Evolutionary conservation across 139 green algal genomes (phyloP), one percentile per base, ranked within the genome.

Genomic region (Picochlorum sp.): DNA sequence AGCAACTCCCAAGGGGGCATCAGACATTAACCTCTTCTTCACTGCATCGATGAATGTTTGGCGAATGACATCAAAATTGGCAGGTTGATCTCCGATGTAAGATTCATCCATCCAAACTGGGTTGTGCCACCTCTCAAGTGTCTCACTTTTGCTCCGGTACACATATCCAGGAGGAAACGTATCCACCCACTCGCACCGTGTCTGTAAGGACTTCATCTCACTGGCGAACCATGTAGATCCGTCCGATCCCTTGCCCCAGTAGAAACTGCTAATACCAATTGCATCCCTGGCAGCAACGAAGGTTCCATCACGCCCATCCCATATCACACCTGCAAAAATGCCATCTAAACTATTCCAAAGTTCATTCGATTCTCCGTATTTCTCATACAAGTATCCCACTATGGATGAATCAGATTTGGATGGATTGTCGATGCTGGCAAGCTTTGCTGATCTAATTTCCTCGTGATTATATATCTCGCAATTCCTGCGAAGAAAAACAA

Each of bases 191-290:
- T 66, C 70, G 69, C 73, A 83, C 21, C 69, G 52, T 41, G 68
- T 73, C 81, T 95, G 86, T 51, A 96, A 72, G 26, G 86, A 88
- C 85, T 99, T 99, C 88, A 98, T 97, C 71, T 99, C 94, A 34
- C 71, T 88, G 20, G 89, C 77, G 45, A 96, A 87, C 93, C 93
- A 99, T 1, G 91, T 73, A 37, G 70, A 81, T 50, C 94, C 94
- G 52, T 92, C 83, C 4, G 67, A 58, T 57, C 75, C 82, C 61
- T 72, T 79, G 45, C 94, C 94, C 67, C 90, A 96, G 83, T 98
- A 99, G 63, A 98, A 65, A 32, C 88, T 84, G 62, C 84, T 92
- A 57, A 97, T 91, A 62, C 94, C 94, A 32, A 99, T 92, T 26
- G 89, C 85, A 75, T 99, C 94, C 3, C 92, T 69, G 2, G 81